Evolutionary conservation across 2,329 filamentous ascomycete species (phyloP), one percentile per base, ranked within the genome.

Genomic region (Hawksworthiomyces lignivorus): DNA sequence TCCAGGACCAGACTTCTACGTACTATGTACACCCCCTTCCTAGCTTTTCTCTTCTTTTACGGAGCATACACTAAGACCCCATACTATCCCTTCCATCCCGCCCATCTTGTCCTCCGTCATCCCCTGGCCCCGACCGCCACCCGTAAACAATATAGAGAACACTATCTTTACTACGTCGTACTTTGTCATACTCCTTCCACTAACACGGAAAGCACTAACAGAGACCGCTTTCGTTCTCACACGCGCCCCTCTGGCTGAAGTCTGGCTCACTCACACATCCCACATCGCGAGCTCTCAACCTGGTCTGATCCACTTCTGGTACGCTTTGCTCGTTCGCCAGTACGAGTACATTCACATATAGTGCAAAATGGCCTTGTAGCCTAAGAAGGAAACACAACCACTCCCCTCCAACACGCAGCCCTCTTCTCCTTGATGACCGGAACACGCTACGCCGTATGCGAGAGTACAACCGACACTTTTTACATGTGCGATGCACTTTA

Each of bases 321-420:
- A 33, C 39, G 45, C 28, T 18, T 36, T 12, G 22, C 28, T 20
- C 21, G n/a, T 40, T 36, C n/a, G n/a, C n/a, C n/a, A n/a, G n/a
- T n/a, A n/a, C n/a, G n/a, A n/a, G n/a, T n/a, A n/a, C n/a, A n/a
- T n/a, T n/a, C n/a, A n/a, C n/a, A n/a, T n/a, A n/a, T n/a, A n/a
- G n/a, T n/a, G n/a, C n/a, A n/a, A n/a, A n/a, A n/a, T 26, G 51
- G 44, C 48, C 51, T 49, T 52, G 50, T 48, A 50, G 36, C 42
- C 32, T 37, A 45, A 37, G 32, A 26, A 26, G 28, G 28, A 22
- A 27, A 34, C 27, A 33, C 24, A 4, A 2, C 24, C 24, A 26
- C 12, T 12, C 24, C 24, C 12, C 24, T 26, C 24, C 24, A 26
- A 12, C 24, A 26, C 8, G 8, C 24, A 26, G n/a, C n/a, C n/a